Evolutionary conservation across 495 filamentous ascomycete genomes (phyloP), one percentile per base, ranked within the genome.

Genomic region (Podospora comata): DNA sequence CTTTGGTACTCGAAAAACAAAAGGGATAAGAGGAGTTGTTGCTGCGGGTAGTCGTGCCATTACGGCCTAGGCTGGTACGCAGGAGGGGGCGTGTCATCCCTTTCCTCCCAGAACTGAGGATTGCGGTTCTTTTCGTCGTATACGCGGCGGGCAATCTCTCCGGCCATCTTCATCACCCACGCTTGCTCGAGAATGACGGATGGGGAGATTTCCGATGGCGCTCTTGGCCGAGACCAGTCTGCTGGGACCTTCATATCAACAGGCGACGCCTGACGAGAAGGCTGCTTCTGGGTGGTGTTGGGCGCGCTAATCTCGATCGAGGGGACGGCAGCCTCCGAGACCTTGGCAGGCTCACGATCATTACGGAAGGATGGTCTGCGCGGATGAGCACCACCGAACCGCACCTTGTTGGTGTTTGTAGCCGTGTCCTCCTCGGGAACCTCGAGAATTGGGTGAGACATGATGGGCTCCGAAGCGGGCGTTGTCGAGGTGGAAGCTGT

Each of bases 111-210:
- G 28, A 81, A 80, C 20, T 75, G 74, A 59, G 77, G 75, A 67
- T 82, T 81, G 67, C 83, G 81, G 71, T 80, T 77, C 74, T 85
- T 79, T 74, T 85, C 82, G 62, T 96, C 91, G 66, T 93, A 88
- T 69, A 94, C 90, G 30, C 91, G 90, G 71, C 90, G 85, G 55
- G 92, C 92, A 59, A 97, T 93, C 78, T 99, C 94, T 59, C 87
- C 86, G 5, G 94, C 94, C 79, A 99, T 91, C 80, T 93, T 93
- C 81, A 90, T 90, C 71, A 97, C 89, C 86, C 94, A 93, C 0
- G 91, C 90, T 75, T 93, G 90, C 70, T 96, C 91, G 34, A 96
- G 80, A 19, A 92, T 87, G 19, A 88, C 85, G 2, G 81, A 82
- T n/a, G 80, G 78, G 0, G 78, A 79, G 13, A 82, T 79, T 18